Evolutionary conservation across 2,329 filamentous ascomycete species (phyloP).

Genomic region (Ophiocordyceps sinensis): DNA sequence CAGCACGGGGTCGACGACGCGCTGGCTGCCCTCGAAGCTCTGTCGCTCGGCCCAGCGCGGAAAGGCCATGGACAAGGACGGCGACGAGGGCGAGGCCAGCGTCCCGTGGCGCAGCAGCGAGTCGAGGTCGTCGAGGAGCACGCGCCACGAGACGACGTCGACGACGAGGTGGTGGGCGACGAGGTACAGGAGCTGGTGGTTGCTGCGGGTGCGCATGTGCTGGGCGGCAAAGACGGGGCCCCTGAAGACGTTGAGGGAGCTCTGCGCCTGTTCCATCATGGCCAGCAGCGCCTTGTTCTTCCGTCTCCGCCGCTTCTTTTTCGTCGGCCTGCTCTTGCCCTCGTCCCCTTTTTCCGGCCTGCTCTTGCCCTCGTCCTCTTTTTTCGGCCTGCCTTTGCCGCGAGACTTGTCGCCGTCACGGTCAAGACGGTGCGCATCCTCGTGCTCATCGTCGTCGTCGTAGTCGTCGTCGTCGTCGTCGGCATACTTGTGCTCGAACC

Average conservation of each 20-base stretch:
- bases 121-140: constrained; percentile 34
- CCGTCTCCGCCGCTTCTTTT: neutral
- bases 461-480: constrained; percentile 20
- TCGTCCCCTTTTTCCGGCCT: neutral
- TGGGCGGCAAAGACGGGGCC: constrained; percentile 36
- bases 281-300: constrained; percentile 12
- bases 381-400: neutral
- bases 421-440: neutral
- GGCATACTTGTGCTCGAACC: constrained; percentile 25
- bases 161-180: constrained; percentile 37
- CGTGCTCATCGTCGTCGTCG: neutral
- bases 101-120: constrained; percentile 30
- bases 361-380: neutral
- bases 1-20: neutral
- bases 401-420: neutral
- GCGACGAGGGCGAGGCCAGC: constrained; percentile 26
- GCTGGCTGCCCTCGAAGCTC: constrained; percentile 15
- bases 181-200: constrained; percentile 32
- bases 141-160: constrained; percentile 34
- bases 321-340: neutral
- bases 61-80: constrained; percentile 28
- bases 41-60: constrained; percentile 34
- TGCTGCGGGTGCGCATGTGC: constrained; percentile 29
- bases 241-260: constrained; percentile 29
- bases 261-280: constrained; percentile 26